A percentile compares a stretch with the other conserved stretches of the same genome.
These are phyloP conservation scores for Gastrolobium villosum DNA, from an alignment of 306 rosid species.

Conservation along the genomic window DNA sequence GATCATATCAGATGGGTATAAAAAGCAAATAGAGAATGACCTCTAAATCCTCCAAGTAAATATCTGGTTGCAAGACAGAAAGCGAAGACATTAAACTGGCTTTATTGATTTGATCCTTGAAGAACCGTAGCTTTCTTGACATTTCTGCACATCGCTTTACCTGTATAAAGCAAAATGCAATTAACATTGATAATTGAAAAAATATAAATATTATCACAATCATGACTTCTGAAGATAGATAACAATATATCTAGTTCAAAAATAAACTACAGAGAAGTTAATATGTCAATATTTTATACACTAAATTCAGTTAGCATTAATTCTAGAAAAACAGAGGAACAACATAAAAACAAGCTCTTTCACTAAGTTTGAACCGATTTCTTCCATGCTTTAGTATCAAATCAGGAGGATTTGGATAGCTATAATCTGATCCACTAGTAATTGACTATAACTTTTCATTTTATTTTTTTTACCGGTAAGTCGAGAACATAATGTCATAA, in stretches of 20 bases:
- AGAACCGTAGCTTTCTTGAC: constrained; percentile 86
- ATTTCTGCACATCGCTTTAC: constrained; percentile 96
- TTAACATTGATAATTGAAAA: constrained; percentile 11
- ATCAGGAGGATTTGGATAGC: background rate
- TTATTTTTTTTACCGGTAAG: background rate
- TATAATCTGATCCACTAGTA: constrained; percentile 17
- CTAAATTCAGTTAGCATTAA: constrained; percentile 9
- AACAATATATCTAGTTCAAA: constrained; percentile 9
- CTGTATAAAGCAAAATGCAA: constrained; percentile 56
- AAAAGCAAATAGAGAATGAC: constrained; percentile 52
- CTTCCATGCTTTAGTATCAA: constrained; percentile 38
- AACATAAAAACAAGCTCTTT: constrained; percentile 15
- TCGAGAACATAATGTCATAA: constrained; percentile 13
- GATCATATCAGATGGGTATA: constrained; percentile 11
- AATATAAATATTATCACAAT: constrained; percentile 7
- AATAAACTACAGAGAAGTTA: background rate
- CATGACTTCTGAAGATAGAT: background rate
- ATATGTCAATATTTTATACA: constrained; percentile 13
- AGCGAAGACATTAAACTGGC: constrained; percentile 67
- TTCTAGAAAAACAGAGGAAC: constrained; percentile 1
- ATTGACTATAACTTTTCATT: background rate
- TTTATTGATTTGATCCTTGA: constrained; percentile 84
- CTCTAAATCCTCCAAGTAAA: constrained; percentile 87
- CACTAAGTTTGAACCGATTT: background rate
- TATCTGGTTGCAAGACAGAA: constrained; percentile 65